Evolutionary conservation across 2,329 filamentous ascomycete species (phyloP).

Genomic region (Proliferodiscus dingleyae): DNA sequence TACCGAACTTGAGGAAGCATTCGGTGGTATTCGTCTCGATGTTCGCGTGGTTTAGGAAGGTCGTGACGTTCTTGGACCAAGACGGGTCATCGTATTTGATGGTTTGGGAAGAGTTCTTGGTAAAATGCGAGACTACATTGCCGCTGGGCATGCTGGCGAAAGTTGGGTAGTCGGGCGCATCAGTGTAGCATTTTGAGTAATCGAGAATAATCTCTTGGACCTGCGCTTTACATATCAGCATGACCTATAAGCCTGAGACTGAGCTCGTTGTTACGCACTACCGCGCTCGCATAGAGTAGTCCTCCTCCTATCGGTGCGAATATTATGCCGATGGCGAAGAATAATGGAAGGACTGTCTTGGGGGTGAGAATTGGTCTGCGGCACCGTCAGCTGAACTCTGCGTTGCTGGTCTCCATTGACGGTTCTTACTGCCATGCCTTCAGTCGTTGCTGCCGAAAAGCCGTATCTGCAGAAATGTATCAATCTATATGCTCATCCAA

Average conservation of each 20-base stretch:
- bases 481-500: conserved; percentile 18
- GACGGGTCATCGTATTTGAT: conserved; percentile 30
- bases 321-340: conserved; percentile 85
- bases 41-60: conserved; percentile 7
- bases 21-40: conserved; percentile 17
- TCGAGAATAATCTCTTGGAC: conserved; percentile 89
- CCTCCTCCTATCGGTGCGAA: conserved; percentile 90
- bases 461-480: conserved; percentile 63
- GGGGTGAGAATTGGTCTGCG: conserved; percentile 86
- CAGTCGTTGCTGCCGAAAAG: conserved; percentile 91
- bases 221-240: conserved; percentile 39
- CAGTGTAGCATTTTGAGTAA: conserved; percentile 70
- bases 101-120: conserved; percentile 42
- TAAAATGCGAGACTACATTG: conserved; percentile 56
- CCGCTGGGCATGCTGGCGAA: conserved; percentile 47
- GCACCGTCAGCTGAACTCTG: conserved; percentile 18
- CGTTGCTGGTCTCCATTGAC: conserved; percentile 7
- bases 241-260: not conserved
- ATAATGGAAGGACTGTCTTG: conserved; percentile 86
- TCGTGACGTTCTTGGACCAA: not conserved
- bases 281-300: conserved; percentile 77
- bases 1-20: conserved; percentile 38
- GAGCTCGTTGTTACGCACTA: conserved; percentile 45
- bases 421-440: conserved; percentile 92
- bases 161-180: conserved; percentile 44